Conservation (phyloP, 2,329 filamentous ascomycete genomes). For the Alternaria longipes region DNA sequence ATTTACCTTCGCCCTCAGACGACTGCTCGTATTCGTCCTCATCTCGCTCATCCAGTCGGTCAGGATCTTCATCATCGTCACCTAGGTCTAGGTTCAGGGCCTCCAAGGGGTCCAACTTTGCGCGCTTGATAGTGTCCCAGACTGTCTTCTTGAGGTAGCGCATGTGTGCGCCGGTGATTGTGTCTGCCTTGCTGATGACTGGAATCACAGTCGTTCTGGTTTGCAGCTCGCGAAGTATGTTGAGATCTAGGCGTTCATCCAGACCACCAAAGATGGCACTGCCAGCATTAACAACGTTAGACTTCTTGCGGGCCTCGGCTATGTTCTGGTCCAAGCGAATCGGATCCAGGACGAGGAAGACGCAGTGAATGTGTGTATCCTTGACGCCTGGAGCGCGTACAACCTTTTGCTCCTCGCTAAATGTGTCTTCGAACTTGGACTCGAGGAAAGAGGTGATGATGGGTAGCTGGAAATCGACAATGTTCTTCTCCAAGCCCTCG, state of each 20-base stretch:
- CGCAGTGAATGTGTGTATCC: constrained; percentile 97
- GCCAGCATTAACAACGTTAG: constrained; percentile 57
- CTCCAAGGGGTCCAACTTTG: constrained; percentile 87
- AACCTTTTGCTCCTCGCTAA: constrained; percentile 97
- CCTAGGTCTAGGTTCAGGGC: constrained; percentile 83
- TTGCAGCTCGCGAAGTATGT: constrained; percentile 86
- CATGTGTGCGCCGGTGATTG: constrained; percentile 96
- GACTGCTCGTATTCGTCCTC: constrained; percentile 57
- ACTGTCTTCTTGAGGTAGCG: constrained; percentile 87
- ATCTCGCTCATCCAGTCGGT: constrained; percentile 60
- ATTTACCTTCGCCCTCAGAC: constrained; percentile 44
- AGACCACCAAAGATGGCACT: constrained; percentile 70
- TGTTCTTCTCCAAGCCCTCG: constrained; percentile 90
- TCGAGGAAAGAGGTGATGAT: constrained; percentile 93
- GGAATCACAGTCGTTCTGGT: constrained; percentile 96
- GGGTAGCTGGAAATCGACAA: constrained; percentile 92
- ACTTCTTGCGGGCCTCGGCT: constrained; percentile 67
- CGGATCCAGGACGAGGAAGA: constrained; percentile 91
- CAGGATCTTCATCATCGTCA: constrained; percentile 67
- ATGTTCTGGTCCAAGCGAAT: constrained; percentile 85
- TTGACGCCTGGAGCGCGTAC: constrained; percentile 89
- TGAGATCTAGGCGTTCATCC: constrained; percentile 89
- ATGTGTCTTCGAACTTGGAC: constrained; percentile 98
- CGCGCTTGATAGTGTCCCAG: constrained; percentile 84
- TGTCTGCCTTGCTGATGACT: constrained; percentile 95